Base-by-base conservation (phyloP, 441 rosid species). In the Bocquillonia castaneifolia region DNA sequence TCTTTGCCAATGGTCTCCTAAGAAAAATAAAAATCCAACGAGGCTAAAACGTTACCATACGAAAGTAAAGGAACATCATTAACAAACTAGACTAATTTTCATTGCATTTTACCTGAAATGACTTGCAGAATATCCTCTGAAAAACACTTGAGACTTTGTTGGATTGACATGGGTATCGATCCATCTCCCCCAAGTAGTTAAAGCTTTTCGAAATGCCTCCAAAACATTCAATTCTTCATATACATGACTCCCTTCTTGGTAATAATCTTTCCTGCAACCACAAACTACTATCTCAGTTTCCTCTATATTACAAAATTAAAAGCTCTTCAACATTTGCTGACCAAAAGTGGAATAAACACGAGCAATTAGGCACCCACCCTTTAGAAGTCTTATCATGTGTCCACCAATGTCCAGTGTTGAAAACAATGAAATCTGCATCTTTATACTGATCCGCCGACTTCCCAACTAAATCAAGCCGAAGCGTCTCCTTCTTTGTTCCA, bases 351-450 rank as follows among this genome's bases (percentile, higher is more conserved):
- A n/a, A n/a, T n/a, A n/a, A n/a, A n/a, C n/a, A n/a, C n/a, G n/a
- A n/a, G 18, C 13, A 23, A 61, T 22, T 10, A 48, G 12, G n/a
- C 26, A 47, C 75, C 64, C 74, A 93, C 99, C 99, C 99, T 79
- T 72, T 80, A 23, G 96, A 81, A 58, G 99, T 93, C 78, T 93
- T 93, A 10, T 93, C 97, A 61, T 93, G 99, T 76, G 97, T 93
- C 99, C 99, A 91, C 99, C 99, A 93, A 57, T 93, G 99, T 22
- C 99, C 99, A 0, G 99, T 93, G 65, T 93, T 93, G 83, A 91
- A 93, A 58, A 93, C 73, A 58, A 93, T 76, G 31, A 91, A 67
- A 64, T 93, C 93, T 1, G 95, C 97, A 28, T 54, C 79, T 74
- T 80, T 88, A 70, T 93, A 93, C 65, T 75, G 81, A 68, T 84